A percentile compares a stretch with the other conserved stretches of the same genome.
Conservation (phyloP, 2,329 filamentous ascomycete genomes). For the Alternaria ventricosa region DNA sequence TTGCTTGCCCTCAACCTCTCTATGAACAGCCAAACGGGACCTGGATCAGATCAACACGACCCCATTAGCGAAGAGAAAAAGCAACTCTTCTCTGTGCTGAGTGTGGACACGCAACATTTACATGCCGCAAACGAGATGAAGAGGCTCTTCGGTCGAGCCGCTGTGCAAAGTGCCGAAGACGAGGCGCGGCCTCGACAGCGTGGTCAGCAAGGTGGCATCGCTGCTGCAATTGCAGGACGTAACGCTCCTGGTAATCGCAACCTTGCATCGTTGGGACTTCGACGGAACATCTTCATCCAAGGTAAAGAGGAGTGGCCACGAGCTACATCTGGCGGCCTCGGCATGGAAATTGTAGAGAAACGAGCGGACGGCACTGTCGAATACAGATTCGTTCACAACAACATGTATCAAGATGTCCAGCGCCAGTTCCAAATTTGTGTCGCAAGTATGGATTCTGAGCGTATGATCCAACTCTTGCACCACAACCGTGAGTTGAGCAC, state of each 20-base stretch:
- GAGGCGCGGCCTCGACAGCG: slow-evolving; percentile 58
- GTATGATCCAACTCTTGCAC: slow-evolving; percentile 77
- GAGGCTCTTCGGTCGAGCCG: slow-evolving; percentile 71
- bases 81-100: slow-evolving; percentile 61
- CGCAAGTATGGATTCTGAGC: slow-evolving; percentile 82
- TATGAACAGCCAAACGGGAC: slow-evolving; percentile 22
- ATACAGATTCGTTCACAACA: slow-evolving; percentile 80
- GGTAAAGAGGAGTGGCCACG: slow-evolving; percentile 88
- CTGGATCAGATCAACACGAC: slow-evolving; percentile 23
- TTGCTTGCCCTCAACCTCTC: slow-evolving; percentile 62
- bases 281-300: slow-evolving; percentile 83
- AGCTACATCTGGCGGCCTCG: slow-evolving; percentile 78
- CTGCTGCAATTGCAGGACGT: slow-evolving; percentile 62
- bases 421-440: slow-evolving; percentile 78
- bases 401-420: slow-evolving; percentile 76
- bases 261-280: slow-evolving; percentile 73
- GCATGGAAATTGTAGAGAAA: slow-evolving; percentile 74
- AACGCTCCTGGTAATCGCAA: slow-evolving; percentile 64
- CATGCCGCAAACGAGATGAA: slow-evolving; percentile 93
- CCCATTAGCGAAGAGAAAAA: slow-evolving; percentile 50
- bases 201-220: slow-evolving; percentile 65
- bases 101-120: slow-evolving; percentile 73
- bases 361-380: slow-evolving; percentile 66
- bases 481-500: slow-evolving; percentile 60
- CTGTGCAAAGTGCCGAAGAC: slow-evolving; percentile 64